phyloP scores from a whole-genome alignment of 306 rosid species.

The Trifolium pratense region DNA sequence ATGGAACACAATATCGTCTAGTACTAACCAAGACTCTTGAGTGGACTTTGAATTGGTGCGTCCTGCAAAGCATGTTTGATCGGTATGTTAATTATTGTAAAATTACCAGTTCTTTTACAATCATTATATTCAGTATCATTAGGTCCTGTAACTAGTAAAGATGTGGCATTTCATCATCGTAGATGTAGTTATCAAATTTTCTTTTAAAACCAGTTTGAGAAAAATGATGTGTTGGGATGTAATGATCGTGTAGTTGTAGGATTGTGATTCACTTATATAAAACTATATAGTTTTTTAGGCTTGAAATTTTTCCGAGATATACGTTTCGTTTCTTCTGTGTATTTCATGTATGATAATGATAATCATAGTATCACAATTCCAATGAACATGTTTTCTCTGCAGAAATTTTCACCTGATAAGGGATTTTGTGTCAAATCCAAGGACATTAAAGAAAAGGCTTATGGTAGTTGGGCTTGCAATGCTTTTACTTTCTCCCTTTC shows the following conservation, averaged over 20 bases:
- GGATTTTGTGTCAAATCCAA: slow-evolving; percentile 85
- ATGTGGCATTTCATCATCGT: slow-evolving; percentile 25
- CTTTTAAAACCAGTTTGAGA: slow-evolving; percentile 1
- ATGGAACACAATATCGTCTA: slow-evolving; percentile 59
- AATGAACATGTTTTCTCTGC: slow-evolving; percentile 43
- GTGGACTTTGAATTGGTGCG: slow-evolving; percentile 98
- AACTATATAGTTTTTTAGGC: not conserved
- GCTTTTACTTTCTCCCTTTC: slow-evolving; percentile 96
- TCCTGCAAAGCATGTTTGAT: slow-evolving; percentile 97
- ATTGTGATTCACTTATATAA: not conserved
- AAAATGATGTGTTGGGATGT: slow-evolving; percentile 24
- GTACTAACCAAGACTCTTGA: slow-evolving; percentile 88
- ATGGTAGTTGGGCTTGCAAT: slow-evolving; percentile 80
- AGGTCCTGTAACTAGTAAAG: slow-evolving; percentile 18
- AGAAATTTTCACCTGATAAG: slow-evolving; percentile 76
- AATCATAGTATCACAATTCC: slow-evolving; percentile 1
- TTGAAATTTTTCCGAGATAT: not conserved
- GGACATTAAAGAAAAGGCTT: slow-evolving; percentile 78
- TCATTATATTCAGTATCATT: slow-evolving; percentile 24
- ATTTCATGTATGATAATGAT: slow-evolving; percentile 31
- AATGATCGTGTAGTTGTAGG: slow-evolving; percentile 24
- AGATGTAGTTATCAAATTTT: not conserved
- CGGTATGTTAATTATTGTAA: slow-evolving; percentile 58
- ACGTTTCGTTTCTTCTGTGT: slow-evolving; percentile 3
- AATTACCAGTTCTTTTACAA: not conserved